Percentiles rank a stretch among this genome's conserved stretches.
Conservation (phyloP, 306 rosid genomes). For the Medicago lupulina region DNA sequence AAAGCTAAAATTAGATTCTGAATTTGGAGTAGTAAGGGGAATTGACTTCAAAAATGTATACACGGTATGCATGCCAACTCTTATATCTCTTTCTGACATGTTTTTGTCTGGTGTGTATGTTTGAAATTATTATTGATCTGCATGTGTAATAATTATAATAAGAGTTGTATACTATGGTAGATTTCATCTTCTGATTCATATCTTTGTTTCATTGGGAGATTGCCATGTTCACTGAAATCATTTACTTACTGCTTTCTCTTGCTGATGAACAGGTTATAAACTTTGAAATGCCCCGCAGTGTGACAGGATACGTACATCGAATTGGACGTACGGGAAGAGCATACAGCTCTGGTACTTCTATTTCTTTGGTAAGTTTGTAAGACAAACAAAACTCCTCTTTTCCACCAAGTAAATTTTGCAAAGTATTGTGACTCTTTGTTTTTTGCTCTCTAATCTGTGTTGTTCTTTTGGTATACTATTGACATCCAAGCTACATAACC, state of each 20-base stretch:
- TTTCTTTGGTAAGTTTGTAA: constrained; percentile 79
- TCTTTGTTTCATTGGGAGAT: constrained; percentile 7
- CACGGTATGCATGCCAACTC: constrained; percentile 67
- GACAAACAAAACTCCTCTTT: constrained; percentile 19
- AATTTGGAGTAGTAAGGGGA: constrained; percentile 97
- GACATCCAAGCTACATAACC: constrained; percentile 15
- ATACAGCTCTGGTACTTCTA: constrained; percentile 79
- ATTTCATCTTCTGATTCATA: constrained; percentile 31
- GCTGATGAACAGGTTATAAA: constrained; percentile 75
- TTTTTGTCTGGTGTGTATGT: constrained; percentile 11
- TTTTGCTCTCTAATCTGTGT: neutral
- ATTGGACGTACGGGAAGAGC: constrained; percentile 99
- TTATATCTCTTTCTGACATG: constrained; percentile 2
- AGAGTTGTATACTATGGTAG: constrained; percentile 5
- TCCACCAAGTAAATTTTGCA: neutral
- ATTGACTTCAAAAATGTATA: constrained; percentile 89
- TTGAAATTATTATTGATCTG: constrained; percentile 23
- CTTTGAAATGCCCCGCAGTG: constrained; percentile 85
- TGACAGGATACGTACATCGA: constrained; percentile 83
- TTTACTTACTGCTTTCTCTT: constrained; percentile 21
- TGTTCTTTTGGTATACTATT: constrained; percentile 26
- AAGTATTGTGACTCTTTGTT: constrained; percentile 16
- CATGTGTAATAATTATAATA: constrained; percentile 4
- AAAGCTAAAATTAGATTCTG: constrained; percentile 78
- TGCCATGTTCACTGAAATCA: constrained; percentile 21